Percentiles rank a stretch among this genome's conserved stretches.
phyloP scores from a whole-genome alignment of 1,284 basidiomycete genomes.

The Leccinum pachyderme region DNA sequence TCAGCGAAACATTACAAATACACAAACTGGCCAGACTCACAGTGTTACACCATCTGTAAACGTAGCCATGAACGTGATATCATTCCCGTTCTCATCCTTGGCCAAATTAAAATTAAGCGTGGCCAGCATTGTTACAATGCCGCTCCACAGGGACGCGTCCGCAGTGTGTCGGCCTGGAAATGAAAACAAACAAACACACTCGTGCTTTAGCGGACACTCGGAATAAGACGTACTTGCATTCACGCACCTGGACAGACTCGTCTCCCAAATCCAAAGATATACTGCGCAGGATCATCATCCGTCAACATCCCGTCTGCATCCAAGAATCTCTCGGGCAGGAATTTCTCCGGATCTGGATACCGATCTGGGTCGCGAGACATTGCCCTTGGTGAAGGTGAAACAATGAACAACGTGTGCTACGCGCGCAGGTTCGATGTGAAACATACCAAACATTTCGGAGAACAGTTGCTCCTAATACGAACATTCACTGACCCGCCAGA shows the following conservation, averaged over 20 bases:
- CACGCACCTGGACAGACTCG: conserved; percentile 3
- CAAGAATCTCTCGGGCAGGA: not conserved
- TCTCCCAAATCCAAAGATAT: not conserved
- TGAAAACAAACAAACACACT: not conserved
- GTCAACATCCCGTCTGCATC: not conserved
- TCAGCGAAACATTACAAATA: not conserved
- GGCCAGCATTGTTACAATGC: not conserved
- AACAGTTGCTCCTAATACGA: not conserved
- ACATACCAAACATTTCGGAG: not conserved
- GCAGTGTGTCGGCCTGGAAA: not conserved
- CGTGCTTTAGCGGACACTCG: not conserved
- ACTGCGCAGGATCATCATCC: not conserved
- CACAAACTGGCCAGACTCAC: not conserved
- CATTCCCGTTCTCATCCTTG: not conserved
- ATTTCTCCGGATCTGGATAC: not conserved
- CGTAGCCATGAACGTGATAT: not conserved
- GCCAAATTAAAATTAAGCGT: not conserved
- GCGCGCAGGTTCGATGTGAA: not conserved
- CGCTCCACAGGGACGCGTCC: not conserved
- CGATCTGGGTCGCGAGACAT: not conserved
- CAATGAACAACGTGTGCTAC: not conserved
- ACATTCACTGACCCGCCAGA: not conserved
- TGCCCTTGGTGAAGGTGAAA: not conserved
- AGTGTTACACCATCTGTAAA: not conserved
- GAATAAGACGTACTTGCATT: not conserved